These are phyloP conservation scores for Ascochyta koolunga DNA, from an alignment of 2,329 filamentous ascomycete genomes.

Conservation along the genomic window DNA sequence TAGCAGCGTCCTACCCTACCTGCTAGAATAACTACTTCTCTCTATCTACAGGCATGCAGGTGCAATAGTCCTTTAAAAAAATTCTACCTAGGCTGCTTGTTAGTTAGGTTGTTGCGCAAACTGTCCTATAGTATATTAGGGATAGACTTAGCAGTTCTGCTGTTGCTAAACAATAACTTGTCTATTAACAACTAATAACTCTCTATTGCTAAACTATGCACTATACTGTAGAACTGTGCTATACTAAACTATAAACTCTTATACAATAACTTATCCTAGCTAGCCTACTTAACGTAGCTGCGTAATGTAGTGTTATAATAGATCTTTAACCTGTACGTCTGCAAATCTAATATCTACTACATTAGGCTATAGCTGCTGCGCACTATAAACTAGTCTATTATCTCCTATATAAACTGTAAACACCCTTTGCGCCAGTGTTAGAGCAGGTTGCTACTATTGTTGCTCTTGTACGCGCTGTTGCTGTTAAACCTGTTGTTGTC, in stretches of 20 bases:
- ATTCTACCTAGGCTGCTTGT: neutral
- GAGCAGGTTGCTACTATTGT: slow-evolving; percentile 4
- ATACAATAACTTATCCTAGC: slow-evolving; percentile 15
- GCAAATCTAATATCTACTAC: slow-evolving; percentile 22
- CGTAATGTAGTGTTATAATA: slow-evolving; percentile 17
- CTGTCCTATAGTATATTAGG: slow-evolving; percentile 2
- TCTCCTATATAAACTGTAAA: slow-evolving; percentile 15
- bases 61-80: slow-evolving; percentile 2
- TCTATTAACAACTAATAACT: neutral
- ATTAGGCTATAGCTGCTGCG: slow-evolving; percentile 11
- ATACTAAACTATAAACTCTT: slow-evolving; percentile 13
- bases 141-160: neutral
- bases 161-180: neutral
- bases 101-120: neutral
- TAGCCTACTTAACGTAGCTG: slow-evolving; percentile 12
- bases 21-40: neutral
- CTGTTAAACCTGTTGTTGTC: slow-evolving; percentile 4
- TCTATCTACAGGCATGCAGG: neutral
- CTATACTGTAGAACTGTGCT: neutral
- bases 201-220: neutral
- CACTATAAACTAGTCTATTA: slow-evolving; percentile 17
- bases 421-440: slow-evolving; percentile 5
- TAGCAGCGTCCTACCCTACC: neutral
- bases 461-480: slow-evolving; percentile 15
- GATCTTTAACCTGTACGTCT: slow-evolving; percentile 17